Conservation (phyloP, 495 filamentous ascomycete genomes). For the Daldinia vernicosa region DNA sequence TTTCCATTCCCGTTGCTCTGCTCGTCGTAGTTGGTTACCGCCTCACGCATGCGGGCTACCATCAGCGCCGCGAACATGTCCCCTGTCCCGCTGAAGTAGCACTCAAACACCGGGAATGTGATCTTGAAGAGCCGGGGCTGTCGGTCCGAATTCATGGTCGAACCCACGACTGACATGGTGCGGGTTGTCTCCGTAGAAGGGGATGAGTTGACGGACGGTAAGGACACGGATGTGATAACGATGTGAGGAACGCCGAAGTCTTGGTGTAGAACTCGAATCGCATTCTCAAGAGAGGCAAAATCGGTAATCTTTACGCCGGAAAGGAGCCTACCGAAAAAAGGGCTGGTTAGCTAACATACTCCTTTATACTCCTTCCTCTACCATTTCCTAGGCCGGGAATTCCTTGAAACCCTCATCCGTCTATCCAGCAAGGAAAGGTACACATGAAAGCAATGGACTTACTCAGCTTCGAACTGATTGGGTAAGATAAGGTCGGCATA, state of each 20-base stretch:
- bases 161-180: constrained; percentile 79
- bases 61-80: constrained; percentile 98
- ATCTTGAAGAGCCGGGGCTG: constrained; percentile 82
- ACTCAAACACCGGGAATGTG: constrained; percentile 83
- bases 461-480: constrained; percentile 98
- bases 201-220: constrained; percentile 46
- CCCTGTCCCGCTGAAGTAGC: constrained; percentile 94
- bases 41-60: constrained; percentile 88
- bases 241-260: constrained; percentile 85
- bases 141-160: constrained; percentile 69
- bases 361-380: neutral
- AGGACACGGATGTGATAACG: constrained; percentile 84
- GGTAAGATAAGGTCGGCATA: constrained; percentile 92
- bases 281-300: constrained; percentile 71
- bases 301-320: constrained; percentile 83
- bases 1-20: constrained; percentile 27
- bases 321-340: constrained; percentile 65
- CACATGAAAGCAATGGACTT: constrained; percentile 41
- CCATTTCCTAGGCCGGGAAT: neutral
- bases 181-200: constrained; percentile 47
- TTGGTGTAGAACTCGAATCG: constrained; percentile 79
- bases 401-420: neutral
- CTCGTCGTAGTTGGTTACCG: constrained; percentile 53
- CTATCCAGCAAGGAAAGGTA: neutral
- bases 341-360: constrained; percentile 8